Evolutionary conservation across 768 basidiomycete species (phyloP), one percentile per base, ranked within the genome.

Genomic region (Lactarius deliciosus): DNA sequence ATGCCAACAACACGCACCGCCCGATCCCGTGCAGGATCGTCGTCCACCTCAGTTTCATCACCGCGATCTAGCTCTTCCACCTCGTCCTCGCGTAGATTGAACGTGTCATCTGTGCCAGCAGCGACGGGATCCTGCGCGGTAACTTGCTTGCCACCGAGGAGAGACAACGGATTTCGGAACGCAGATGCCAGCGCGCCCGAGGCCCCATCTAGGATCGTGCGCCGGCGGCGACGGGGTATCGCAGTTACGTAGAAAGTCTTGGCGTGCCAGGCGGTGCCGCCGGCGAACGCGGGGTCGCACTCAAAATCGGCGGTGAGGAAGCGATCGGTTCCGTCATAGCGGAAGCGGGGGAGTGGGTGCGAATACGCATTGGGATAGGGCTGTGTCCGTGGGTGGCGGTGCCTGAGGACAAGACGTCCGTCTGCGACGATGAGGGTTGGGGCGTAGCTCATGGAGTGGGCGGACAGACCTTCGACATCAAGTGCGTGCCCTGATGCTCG

Each of bases 351-450:
- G 30, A 89, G 81, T 3, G 89, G 86, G 70, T 94, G 92, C 4
- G 91, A 86, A 73, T 88, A 89, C 25, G 79, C 73, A 73, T 92
- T 94, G 2, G 92, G 92, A 73, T 86, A 94, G 5, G 92, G 92
- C 53, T 83, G 78, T 25, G 89, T 88, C 38, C 90, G 76, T 0
- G 92, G 92, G 56, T 89, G 83, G 62, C 92, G 80, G 75, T 92
- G 92, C 61, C 92, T 86, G 40, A 93, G 77, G 8, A 90, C 90
- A n/a, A 91, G 81, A 50, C 76, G 78, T 62, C 86, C 89, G 59
- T 81, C 91, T 92, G 57, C 25, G 47, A 50, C n/a, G 57, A 43
- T 20, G 61, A 28, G 61, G 63, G 11, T 57, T 32, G 64, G 30
- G 41, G 63, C 25, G 43, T 61, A 30, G n/a, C 18, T 32, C 32